Percentiles rank a stretch among this genome's conserved stretches.
These are phyloP conservation scores for Colletotrichum sp. DNA, from an alignment of 2,329 filamentous ascomycete species.

Conservation along the genomic window DNA sequence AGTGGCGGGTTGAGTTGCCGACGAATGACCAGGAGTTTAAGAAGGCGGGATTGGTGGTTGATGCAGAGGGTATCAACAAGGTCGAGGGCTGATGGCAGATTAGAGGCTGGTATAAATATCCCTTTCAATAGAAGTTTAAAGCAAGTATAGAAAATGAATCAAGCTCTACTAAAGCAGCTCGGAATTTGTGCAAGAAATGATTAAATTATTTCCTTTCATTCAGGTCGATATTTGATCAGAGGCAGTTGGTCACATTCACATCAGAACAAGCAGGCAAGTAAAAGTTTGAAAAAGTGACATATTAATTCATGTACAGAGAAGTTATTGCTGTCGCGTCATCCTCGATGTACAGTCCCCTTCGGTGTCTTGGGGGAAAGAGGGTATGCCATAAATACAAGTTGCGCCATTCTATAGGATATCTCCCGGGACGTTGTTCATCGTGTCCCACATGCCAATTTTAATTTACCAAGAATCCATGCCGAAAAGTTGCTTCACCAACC, in stretches of 20 bases:
- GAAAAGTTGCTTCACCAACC: background rate
- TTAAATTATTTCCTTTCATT: too few species aligned
- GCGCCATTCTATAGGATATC: slow-evolving; percentile 7
- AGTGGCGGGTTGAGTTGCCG: slow-evolving; percentile 35
- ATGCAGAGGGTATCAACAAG: slow-evolving; percentile 31
- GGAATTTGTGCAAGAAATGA: too few species aligned
- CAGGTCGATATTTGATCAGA: too few species aligned
- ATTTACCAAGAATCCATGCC: background rate
- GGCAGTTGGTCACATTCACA: background rate
- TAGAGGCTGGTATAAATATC: background rate
- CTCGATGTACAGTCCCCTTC: background rate
- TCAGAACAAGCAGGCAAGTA: accelerated
- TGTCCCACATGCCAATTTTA: background rate
- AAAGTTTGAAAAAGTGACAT: background rate
- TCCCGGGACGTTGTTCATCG: background rate
- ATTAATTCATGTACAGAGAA: background rate
- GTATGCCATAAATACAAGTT: background rate
- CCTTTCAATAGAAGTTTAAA: background rate
- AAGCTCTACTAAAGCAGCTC: too few species aligned
- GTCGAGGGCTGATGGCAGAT: slow-evolving; percentile 30
- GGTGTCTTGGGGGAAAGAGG: background rate
- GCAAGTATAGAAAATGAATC: background rate
- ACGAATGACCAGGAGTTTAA: slow-evolving; percentile 36
- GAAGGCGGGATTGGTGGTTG: slow-evolving; percentile 29
- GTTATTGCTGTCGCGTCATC: background rate